A percentile compares a stretch with the other conserved stretches of the same genome.
These are phyloP conservation scores for Atkinsonella hypoxylon DNA, from an alignment of 2,329 filamentous ascomycete genomes.

Conservation along the genomic window DNA sequence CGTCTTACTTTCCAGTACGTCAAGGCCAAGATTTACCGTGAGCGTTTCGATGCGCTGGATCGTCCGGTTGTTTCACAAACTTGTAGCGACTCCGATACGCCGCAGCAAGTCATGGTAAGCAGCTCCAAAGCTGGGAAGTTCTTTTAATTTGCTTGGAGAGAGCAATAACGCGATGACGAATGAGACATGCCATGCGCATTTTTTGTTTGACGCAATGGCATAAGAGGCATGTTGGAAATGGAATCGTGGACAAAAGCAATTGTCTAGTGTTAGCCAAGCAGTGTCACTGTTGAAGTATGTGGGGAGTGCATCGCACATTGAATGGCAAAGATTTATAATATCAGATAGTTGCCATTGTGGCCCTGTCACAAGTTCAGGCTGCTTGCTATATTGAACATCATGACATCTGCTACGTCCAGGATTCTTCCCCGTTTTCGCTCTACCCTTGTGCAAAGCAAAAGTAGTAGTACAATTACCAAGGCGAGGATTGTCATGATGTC, in stretches of 20 bases:
- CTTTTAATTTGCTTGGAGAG: constrained; percentile 25
- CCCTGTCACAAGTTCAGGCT: too few relatives aligned
- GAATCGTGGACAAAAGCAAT: too few relatives aligned
- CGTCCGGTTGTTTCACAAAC: constrained; percentile 25
- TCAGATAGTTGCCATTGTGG: neutral
- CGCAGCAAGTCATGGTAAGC: constrained; percentile 18
- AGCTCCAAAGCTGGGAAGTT: constrained; percentile 38
- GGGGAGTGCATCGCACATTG: too few relatives aligned
- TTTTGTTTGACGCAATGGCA: too few relatives aligned
- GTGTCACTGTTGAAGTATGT: too few relatives aligned
- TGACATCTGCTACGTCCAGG: neutral
- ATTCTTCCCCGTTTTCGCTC: neutral
- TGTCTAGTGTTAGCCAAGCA: too few relatives aligned
- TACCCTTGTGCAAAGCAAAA: neutral
- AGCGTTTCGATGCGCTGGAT: constrained; percentile 57
- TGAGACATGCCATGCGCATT: neutral
- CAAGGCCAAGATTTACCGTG: constrained; percentile 43
- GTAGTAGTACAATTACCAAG: neutral
- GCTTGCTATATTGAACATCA: neutral
- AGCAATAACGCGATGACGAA: neutral
- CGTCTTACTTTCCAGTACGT: constrained; percentile 48
- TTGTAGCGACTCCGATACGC: constrained; percentile 4
- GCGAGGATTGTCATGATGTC: neutral
- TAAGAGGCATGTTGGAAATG: too few relatives aligned
- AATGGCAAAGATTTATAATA: too few relatives aligned